Evolutionary conservation across 1,284 basidiomycete species (phyloP).

Genomic region (Cryptococcus wingfieldii): DNA sequence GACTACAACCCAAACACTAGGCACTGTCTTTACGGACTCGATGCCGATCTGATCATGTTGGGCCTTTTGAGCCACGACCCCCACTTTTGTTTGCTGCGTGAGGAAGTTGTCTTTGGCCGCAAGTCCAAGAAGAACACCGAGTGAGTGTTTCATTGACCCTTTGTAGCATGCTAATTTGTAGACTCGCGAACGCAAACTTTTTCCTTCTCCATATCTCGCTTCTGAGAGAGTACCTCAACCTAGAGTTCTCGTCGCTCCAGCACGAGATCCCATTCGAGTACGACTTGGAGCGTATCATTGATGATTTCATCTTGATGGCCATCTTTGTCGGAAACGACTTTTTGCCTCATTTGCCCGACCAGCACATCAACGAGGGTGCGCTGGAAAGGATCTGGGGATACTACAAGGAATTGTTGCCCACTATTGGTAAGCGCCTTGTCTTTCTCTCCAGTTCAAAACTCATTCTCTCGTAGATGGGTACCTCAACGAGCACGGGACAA

Average conservation of each 20-base stretch:
- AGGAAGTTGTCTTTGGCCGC: constrained; percentile 97
- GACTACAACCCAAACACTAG: constrained; percentile 65
- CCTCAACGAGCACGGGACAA: constrained; percentile 82
- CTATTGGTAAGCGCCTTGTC: constrained; percentile 58
- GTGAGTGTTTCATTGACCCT: constrained; percentile 51
- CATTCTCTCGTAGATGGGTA: constrained; percentile 66
- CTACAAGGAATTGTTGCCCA: constrained; percentile 86
- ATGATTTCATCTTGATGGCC: constrained; percentile 96
- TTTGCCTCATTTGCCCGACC: constrained; percentile 89
- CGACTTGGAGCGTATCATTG: constrained; percentile 87
- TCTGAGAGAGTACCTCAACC: constrained; percentile 93
- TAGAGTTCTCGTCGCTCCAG: constrained; percentile 72
- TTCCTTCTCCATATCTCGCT: constrained; percentile 91
- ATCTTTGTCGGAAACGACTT: constrained; percentile 99
- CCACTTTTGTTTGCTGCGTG: constrained; percentile 93
- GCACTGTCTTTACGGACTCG: constrained; percentile 96
- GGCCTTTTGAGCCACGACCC: constrained; percentile 96
- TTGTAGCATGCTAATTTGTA: not conserved
- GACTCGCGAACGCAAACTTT: constrained; percentile 80
- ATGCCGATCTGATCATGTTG: constrained; percentile 98
- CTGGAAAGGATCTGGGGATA: constrained; percentile 87
- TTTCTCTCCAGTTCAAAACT: not conserved
- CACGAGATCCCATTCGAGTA: constrained; percentile 63
- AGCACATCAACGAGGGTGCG: constrained; percentile 97
- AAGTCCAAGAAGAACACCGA: constrained; percentile 64